Evolutionary conservation across 2,329 filamentous ascomycete species (phyloP).

Genomic region (Erysiphe pulchra): DNA sequence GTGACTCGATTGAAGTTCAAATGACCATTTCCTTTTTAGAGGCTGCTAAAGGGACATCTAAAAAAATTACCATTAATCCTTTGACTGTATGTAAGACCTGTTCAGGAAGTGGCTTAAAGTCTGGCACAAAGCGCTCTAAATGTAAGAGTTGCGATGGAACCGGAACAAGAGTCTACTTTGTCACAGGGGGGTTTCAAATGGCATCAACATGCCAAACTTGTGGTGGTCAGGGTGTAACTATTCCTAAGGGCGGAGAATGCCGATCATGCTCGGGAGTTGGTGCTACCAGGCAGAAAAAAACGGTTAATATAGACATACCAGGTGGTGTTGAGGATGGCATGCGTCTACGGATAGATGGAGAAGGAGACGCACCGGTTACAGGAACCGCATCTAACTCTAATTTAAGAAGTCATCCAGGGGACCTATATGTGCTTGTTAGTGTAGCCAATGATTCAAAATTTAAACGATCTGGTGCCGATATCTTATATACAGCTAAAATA

Average conservation of each 20-base stretch:
- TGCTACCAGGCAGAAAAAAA: conserved; percentile 59
- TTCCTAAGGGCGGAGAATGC: conserved; percentile 64
- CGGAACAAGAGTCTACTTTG: conserved; percentile 64
- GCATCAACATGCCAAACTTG: conserved; percentile 67
- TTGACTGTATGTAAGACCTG: conserved; percentile 63
- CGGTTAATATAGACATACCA: conserved; percentile 73
- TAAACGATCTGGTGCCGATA: conserved; percentile 63
- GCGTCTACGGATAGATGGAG: conserved; percentile 60
- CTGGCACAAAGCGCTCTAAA: conserved; percentile 42
- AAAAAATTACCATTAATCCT: conserved; percentile 71
- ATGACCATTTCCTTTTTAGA: conserved; percentile 88
- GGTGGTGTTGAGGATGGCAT: conserved; percentile 93
- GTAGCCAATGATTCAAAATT: conserved; percentile 83
- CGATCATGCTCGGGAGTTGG: conserved; percentile 57
- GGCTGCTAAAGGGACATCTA: conserved; percentile 69
- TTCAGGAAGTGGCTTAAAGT: conserved; percentile 58
- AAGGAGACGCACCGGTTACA: conserved; percentile 66
- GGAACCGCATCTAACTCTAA: conserved; percentile 39
- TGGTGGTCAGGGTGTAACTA: conserved; percentile 48
- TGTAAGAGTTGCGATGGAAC: conserved; percentile 71
- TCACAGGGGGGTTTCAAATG: conserved; percentile 91
- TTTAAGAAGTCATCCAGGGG: conserved; percentile 44
- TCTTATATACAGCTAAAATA: conserved; percentile 75
- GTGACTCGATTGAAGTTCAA: conserved; percentile 88
- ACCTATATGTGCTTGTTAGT: conserved; percentile 74